Evolutionary conservation across 306 rosid species (phyloP).

Genomic region (Cucumis melo): DNA sequence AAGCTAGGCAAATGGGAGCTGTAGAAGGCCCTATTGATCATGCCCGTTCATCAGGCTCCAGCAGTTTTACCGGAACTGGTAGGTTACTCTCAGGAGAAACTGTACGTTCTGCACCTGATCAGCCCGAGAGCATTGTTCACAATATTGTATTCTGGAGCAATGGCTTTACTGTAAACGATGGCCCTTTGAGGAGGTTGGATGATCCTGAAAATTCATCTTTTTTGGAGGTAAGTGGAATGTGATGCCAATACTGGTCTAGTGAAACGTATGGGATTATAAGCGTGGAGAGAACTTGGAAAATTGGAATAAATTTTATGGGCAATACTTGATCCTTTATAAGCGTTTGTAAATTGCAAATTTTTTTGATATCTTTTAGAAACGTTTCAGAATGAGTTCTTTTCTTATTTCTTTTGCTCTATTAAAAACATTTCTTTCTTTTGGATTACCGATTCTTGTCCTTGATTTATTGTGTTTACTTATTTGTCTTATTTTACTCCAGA

Average conservation of each 20-base stretch:
- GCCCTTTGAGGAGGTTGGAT: slow-evolving; percentile 89
- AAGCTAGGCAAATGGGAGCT: slow-evolving; percentile 84
- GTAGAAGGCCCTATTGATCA: slow-evolving; percentile 70
- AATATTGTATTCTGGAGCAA: slow-evolving; percentile 88
- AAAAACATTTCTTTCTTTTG: neutral
- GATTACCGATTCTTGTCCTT: neutral
- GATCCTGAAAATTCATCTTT: slow-evolving; percentile 91
- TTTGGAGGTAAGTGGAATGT: slow-evolving; percentile 49
- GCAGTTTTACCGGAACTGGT: slow-evolving; percentile 80
- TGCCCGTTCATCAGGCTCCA: slow-evolving; percentile 60
- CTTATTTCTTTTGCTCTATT: neutral
- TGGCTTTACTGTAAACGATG: slow-evolving; percentile 82
- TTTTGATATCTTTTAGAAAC: neutral
- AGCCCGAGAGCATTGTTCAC: slow-evolving; percentile 69
- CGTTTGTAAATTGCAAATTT: neutral
- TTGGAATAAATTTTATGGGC: neutral
- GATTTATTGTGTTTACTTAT: neutral
- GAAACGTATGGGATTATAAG: neutral
- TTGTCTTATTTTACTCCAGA: slow-evolving; percentile 31
- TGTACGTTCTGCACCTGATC: slow-evolving; percentile 54
- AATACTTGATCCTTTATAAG: neutral
- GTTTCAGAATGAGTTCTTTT: neutral
- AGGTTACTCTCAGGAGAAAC: slow-evolving; percentile 82
- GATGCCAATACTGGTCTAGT: neutral
- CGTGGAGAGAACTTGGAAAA: neutral